Evolutionary conservation across 2,329 filamentous ascomycete species (phyloP).

Genomic region (Pleoardoris graminearum): DNA sequence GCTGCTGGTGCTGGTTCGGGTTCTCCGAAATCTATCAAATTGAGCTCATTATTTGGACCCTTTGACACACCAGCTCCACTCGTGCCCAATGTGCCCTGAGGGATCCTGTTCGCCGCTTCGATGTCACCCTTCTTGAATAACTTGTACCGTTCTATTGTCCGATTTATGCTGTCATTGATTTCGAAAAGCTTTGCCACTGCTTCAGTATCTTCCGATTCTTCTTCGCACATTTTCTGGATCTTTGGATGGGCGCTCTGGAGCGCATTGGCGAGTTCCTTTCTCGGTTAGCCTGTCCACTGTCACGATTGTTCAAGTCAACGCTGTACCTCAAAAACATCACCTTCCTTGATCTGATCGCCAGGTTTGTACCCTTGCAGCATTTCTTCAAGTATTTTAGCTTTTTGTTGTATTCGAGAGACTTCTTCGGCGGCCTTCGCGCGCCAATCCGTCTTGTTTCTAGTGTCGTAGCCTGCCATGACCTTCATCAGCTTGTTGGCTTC

Average conservation of each 20-base stretch:
- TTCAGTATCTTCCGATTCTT: conserved; percentile 95
- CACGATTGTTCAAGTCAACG: conserved; percentile 26
- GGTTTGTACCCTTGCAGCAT: conserved; percentile 82
- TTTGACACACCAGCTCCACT: conserved; percentile 65
- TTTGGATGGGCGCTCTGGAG: conserved; percentile 95
- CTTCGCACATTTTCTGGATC: conserved; percentile 99
- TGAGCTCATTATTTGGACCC: conserved; percentile 76
- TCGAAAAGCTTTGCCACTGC: conserved; percentile 93
- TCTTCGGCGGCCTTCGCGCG: conserved; percentile 96
- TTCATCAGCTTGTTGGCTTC: conserved; percentile 99
- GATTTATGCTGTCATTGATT: conserved; percentile 98
- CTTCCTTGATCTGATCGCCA: conserved; percentile 75
- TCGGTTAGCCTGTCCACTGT: conserved; percentile 20
- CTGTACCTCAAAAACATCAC: conserved; percentile 67
- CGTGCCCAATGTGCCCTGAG: conserved; percentile 74
- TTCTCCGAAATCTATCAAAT: conserved; percentile 87
- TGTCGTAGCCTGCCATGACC: conserved; percentile 97
- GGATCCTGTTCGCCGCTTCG: conserved; percentile 79
- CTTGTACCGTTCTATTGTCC: conserved; percentile 93
- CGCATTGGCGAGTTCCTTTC: conserved; percentile 79
- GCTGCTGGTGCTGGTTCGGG: conserved; percentile 58
- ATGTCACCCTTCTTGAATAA: conserved; percentile 94
- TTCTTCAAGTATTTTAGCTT: conserved; percentile 88
- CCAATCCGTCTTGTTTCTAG: conserved; percentile 93
- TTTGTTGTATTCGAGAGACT: conserved; percentile 91